Evolutionary conservation across 1,284 basidiomycete species (phyloP), one percentile per base, ranked within the genome.

Genomic region (Leccinum pallidistipes): DNA sequence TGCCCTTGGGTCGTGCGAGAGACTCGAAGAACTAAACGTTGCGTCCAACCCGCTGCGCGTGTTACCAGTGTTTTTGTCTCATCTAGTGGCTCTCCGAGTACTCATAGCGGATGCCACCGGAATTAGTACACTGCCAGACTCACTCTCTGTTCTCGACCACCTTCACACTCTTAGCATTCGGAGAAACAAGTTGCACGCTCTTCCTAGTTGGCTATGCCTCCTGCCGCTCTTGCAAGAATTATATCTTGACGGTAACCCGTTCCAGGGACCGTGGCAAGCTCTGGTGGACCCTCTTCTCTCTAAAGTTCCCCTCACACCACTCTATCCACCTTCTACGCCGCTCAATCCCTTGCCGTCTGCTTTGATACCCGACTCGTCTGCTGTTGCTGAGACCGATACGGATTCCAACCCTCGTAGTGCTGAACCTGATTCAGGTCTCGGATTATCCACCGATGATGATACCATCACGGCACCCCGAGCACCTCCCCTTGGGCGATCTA

Each of bases 131-230:
- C 79, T 98, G 10, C 93, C 93, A 59, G 79, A 85, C 62, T 80
- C 87, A 53, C 78, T 95, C 56, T 81, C 81, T 55, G 80, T 86
- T 58, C 80, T 95, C 18, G 85, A 87, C 69, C 86, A 85, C 66
- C 80, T 97, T 56, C 92, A 95, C 71, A 94, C 93, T 5, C 83
- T 98, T 62, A 95, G 93, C 71, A 80, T 97, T 55, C 87, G 95
- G 60, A 81, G 89, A 69, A 99, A 99, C 77, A 90, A 90, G 71
- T 81, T 99, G 70, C 83, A 92, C 66, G 85, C 89, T n/a, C 82
- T 99, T 32, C 97, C 97, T 3, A 87, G 91, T 64, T 99, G 97
- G 97, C 81, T 99, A 50, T 94, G 92, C 73, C 84, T 92, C 36
- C 82, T 99, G 34, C 82, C 86, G 18, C 85, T 86, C 45, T 82